Evolutionary conservation across 345 rosid species (phyloP).

Genomic region (Salix arbutifolia): DNA sequence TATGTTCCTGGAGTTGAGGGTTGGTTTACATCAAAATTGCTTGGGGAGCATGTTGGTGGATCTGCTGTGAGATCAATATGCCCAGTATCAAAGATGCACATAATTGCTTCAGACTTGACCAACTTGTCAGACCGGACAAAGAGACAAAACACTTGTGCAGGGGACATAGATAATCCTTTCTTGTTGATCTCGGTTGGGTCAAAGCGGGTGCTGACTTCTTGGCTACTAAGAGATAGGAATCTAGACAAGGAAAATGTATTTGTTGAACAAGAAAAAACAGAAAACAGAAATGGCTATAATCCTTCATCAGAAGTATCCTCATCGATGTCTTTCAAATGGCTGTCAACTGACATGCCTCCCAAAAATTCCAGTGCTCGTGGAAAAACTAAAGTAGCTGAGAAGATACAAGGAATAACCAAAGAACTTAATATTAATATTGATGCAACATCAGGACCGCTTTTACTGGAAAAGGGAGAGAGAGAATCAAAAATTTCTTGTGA

Average conservation of each 20-base stretch:
- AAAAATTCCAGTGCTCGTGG: constrained; percentile 43
- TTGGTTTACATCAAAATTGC: constrained; percentile 74
- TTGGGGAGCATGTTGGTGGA: constrained; percentile 97
- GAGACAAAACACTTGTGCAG: constrained; percentile 18
- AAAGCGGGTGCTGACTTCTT: constrained; percentile 81
- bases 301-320: constrained; percentile 30
- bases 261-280: constrained; percentile 9
- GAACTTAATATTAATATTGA: constrained; percentile 19
- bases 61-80: constrained; percentile 93
- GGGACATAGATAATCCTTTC: constrained; percentile 41
- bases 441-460: constrained; percentile 19
- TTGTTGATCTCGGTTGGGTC: constrained; percentile 89
- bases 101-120: constrained; percentile 32
- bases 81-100: constrained; percentile 51
- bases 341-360: constrained; percentile 85
- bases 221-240: constrained; percentile 60
- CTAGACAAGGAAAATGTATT: constrained; percentile 24
- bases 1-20: constrained; percentile 50
- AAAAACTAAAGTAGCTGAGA: constrained; percentile 26
- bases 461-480: constrained; percentile 14
- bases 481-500: constrained; percentile 26
- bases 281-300: constrained; percentile 20
- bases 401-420: constrained; percentile 17
- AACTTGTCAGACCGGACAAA: constrained; percentile 17
- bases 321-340: constrained; percentile 91